Evolutionary conservation across 2,329 filamentous ascomycete genomes (phyloP), one percentile per base, ranked within the genome.

Genomic region (Ilyonectria robusta): DNA sequence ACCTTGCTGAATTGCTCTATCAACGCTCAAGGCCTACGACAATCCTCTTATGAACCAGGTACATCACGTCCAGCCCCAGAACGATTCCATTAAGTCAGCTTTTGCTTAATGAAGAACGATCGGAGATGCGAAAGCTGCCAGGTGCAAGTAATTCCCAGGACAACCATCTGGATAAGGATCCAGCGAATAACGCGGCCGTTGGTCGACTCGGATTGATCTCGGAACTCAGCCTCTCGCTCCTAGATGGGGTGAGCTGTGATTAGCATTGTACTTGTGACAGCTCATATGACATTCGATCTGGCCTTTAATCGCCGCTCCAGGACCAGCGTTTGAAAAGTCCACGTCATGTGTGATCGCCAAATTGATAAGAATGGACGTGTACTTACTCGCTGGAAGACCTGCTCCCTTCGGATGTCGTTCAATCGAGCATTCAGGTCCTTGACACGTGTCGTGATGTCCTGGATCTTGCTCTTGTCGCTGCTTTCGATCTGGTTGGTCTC

Each of bases 91-190:
- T 89, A 99, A 67, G 96, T 98, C 81, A 99, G 91, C 88, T 99
- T 99, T 86, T 98, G 95, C 89, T 99, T 99, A 87, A 99, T 99
- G 86, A 99, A 99, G 89, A 99, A 99, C 53, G 93, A 93, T 75
- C 96, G 89, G 76, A 99, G 88, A 83, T 99, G 95, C 60, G 94
- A 97, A 53, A 99, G 87, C 83, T 99, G 96, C 96, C 96, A 99
- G 68, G 94, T 93, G 84, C 96, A 99, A 37, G 96, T 97, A 62
- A 92, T 87, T 62, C 91, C 93, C 60, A 99, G 86, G 42, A 98
- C 90, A 59, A 91, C 88, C 67, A 98, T 85, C 83, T 99, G 96
- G 73, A 98, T 92, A 72, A 98, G 78, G 73, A 96, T 95, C 95
- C 96, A 99, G 75, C 94, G 91, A 57, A 98, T 91, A 70, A 98